phyloP scores from a whole-genome alignment of 306 rosid species.

The Gleditsia sinensis region DNA sequence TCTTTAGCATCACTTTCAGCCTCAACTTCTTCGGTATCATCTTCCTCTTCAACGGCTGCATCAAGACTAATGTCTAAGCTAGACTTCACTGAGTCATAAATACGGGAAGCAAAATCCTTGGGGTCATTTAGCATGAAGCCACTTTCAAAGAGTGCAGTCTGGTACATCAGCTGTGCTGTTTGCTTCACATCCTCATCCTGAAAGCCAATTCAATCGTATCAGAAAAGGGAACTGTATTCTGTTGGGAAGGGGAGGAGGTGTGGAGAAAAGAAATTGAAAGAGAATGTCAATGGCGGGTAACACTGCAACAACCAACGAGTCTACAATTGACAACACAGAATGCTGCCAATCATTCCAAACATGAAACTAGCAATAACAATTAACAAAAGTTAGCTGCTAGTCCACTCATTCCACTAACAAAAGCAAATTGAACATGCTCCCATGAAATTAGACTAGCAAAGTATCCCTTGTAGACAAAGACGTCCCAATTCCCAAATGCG shows the following conservation, averaged over 20 bases:
- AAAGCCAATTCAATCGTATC: conserved; percentile 19
- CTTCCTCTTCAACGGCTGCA: conserved; percentile 79
- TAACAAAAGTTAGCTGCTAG: background rate
- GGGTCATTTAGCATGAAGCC: conserved; percentile 86
- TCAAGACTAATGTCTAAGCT: conserved; percentile 82
- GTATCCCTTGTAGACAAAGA: too few species aligned
- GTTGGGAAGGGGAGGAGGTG: background rate
- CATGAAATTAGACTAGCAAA: background rate
- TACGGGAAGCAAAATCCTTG: conserved; percentile 81
- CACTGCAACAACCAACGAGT: background rate
- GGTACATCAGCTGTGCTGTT: conserved; percentile 85
- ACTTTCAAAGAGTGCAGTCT: conserved; percentile 93
- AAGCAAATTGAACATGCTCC: background rate
- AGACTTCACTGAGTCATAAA: conserved; percentile 86
- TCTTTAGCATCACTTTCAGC: conserved; percentile 59
- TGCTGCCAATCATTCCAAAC: background rate
- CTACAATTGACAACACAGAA: background rate
- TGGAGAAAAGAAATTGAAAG: background rate
- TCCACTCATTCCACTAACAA: background rate
- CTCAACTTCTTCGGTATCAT: conserved; percentile 73
- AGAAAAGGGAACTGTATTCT: background rate
- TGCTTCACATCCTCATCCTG: conserved; percentile 85
- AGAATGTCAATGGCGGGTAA: background rate
- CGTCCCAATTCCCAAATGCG: background rate
- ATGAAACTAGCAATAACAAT: background rate